Base-by-base conservation (phyloP, 768 basidiomycete genomes). In the Amyloporia xantha region DNA sequence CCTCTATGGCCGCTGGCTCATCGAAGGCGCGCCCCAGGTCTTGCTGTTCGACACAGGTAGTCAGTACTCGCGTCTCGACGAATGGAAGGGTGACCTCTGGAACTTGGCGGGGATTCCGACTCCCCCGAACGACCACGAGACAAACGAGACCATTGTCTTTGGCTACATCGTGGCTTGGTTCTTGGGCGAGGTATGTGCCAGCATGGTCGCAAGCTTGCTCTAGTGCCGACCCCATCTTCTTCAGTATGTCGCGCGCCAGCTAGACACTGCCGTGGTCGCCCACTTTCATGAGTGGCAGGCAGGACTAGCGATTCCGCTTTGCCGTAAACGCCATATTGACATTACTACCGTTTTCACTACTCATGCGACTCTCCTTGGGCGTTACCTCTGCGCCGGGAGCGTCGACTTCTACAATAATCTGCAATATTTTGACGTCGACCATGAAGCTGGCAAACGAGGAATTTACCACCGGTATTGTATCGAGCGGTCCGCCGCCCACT, bases 261-360 rank as follows among this genome's bases (percentile, higher is more conserved):
- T 86, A 26, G 72, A 77, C 46, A 89, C 82, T 4, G 92, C 94
- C 15, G 90, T 98, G 59, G 78, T 98, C 50, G 94, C 93, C 56
- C 96, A 99, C 68, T 96, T 99, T 74, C 96, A 99, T 67, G 96
- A 99, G 68, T 99, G 96, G 96, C 96, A 98, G 65, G 95, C 93
- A 7, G 94, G 95, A 39, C 81, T 96, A 40, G 91, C 94, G 21
- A 96, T 97, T 48, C 86, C 91, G 6, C 78, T 98, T 12, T 95
- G 91, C 68, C 78, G 96, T 55, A 98, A 96, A 70, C 79, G 96
- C 45, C 94, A 96, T 64, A 86, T 99, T 63, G 96, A 99, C 69
- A 86, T 99, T 55, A 97, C 95, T 38, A 98, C 96, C 64, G 87
- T 98, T 59, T 98, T 98, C 70, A 98, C 95, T 17, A 98, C 95